phyloP scores from a whole-genome alignment of 495 filamentous ascomycete genomes.

The Podospora pseudopauciseta region DNA sequence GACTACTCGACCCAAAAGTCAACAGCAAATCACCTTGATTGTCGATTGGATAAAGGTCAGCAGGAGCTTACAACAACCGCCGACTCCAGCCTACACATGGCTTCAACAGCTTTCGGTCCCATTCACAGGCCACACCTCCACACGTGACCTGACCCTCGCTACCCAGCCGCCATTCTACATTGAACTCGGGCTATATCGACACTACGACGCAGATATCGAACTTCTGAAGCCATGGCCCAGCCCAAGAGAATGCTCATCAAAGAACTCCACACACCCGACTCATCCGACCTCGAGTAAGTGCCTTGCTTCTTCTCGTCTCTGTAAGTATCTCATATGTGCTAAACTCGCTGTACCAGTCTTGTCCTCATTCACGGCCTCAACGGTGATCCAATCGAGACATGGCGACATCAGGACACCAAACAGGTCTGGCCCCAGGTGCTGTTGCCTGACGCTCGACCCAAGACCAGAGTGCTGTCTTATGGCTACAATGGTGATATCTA shows the following conservation, averaged over 20 bases:
- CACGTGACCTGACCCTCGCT: too few species aligned
- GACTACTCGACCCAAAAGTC: too few species aligned
- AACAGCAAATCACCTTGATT: too few species aligned
- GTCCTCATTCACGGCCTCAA: conserved; percentile 16
- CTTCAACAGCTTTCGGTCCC: too few species aligned
- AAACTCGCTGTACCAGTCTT: neutral
- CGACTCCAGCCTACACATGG: too few species aligned
- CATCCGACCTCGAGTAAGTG: neutral
- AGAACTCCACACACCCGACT: neutral
- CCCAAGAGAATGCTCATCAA: neutral
- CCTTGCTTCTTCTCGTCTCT: neutral
- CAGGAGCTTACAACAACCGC: too few species aligned
- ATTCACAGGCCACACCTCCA: too few species aligned
- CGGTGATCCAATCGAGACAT: conserved; percentile 11
- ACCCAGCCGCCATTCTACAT: too few species aligned
- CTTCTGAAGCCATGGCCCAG: neutral
- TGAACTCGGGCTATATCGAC: too few species aligned
- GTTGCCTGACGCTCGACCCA: conserved; percentile 2
- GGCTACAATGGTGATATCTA: conserved; percentile 20
- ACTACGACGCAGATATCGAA: too few species aligned
- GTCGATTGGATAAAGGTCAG: too few species aligned
- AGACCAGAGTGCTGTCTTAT: conserved; percentile 18
- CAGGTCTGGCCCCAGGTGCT: conserved; percentile 13
- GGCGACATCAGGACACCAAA: neutral
- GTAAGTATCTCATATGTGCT: neutral